These are phyloP conservation scores for Hanseniaspora valbyensis DNA, from an alignment of 805 yeast genomes.

Conservation along the genomic window DNA sequence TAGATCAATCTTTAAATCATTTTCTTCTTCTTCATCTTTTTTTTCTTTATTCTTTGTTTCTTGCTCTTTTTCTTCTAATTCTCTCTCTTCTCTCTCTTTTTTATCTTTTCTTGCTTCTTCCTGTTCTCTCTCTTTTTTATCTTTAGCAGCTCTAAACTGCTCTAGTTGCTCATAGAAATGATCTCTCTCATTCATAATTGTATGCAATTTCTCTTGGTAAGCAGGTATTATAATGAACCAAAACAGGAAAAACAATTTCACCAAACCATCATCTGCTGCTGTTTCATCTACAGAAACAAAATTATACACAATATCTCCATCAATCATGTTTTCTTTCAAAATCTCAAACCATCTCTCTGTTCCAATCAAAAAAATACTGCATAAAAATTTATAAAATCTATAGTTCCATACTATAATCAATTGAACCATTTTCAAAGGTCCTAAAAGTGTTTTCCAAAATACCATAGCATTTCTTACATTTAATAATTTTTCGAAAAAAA, in stretches of 20 bases:
- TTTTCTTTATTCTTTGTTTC: background rate
- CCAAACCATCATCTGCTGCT: too few relatives aligned
- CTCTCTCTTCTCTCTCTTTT: background rate
- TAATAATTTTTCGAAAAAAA: too few relatives aligned
- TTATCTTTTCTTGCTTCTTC: background rate
- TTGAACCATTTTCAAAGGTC: background rate
- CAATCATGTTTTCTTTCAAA: background rate
- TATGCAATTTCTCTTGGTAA: conserved; percentile 1
- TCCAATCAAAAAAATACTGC: background rate
- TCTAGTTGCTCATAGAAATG: background rate
- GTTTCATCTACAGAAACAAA: background rate
- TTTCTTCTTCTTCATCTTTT: background rate
- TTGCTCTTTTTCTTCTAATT: background rate
- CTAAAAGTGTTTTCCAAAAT: background rate
- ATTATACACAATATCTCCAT: conserved; percentile 2
- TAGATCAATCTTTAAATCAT: too few relatives aligned
- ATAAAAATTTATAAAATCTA: background rate
- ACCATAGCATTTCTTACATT: background rate
- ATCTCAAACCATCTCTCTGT: background rate
- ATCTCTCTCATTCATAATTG: background rate
- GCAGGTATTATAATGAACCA: background rate
- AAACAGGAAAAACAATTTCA: too few relatives aligned
- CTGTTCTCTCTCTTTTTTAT: background rate
- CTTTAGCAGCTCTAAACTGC: background rate
- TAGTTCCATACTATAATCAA: background rate